Evolutionary conservation across 352 stramenopile species (phyloP), one percentile per base, ranked within the genome.

Genomic region (Phytophthora cryptogea): DNA sequence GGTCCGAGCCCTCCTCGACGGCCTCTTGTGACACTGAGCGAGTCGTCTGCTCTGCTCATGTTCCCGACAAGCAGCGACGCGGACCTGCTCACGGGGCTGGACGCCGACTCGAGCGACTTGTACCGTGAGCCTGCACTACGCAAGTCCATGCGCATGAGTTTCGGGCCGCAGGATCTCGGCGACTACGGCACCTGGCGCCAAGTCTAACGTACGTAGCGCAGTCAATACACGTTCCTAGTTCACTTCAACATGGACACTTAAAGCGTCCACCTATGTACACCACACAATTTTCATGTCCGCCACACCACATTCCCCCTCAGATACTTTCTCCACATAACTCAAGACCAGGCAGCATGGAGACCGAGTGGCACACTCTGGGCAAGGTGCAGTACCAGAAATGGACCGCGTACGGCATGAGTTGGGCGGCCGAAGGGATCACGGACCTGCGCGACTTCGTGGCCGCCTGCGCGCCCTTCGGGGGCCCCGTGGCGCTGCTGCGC

Each of bases 361-460:
- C 73, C 57, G 83, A 94, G 63, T 92, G 83, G 86, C 83, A 94
- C 59, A 90, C 83, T 53, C 71, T 94, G 33, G 83, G 86, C 57
- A 90, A 90, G 65, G 83, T 90, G 30, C 86, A 92, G 78, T 94
- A 94, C 73, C 81, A 92, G 75, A 92, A 90, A 68, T 92, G 83
- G 81, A 65, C 77, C 11, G 65, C 81, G 43, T 92, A 90, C 70
- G 76, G 86, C 39, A 81, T 87, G 59, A 70, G 69, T 28, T 89
- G 79, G 81, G 71, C 79, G 46, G 43, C 54, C 2, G 53, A 80
- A 13, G 78, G 79, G 13, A 63, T 92, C 8, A 62, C 31, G 9
- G 83, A 93, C 45, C 61, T 94, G 27, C 80, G 81, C 49, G 82
- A 91, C 73, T 92, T 74, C 59, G 37, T 89, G 27, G 68, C 78